Base-by-base conservation (phyloP, 495 filamentous ascomycete species). In the Rusavskia elegans region DNA sequence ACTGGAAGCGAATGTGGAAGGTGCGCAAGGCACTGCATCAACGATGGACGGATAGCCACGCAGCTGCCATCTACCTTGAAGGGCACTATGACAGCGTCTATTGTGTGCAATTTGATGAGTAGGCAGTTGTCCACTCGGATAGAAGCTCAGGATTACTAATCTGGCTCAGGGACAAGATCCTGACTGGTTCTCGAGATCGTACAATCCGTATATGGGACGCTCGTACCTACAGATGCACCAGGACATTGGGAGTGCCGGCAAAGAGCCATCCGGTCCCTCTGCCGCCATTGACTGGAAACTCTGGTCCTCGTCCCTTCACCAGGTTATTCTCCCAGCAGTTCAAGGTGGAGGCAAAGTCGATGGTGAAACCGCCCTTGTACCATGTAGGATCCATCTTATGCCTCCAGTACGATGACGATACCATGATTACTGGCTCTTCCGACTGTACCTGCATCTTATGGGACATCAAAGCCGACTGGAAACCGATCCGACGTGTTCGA, bases 31-130 rank as follows among this genome's bases (percentile, higher is more conserved):
- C 82, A 51, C 74, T 98, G 27, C 81, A 89, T 51, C 68, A 74
- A 46, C 80, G 83, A 45, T 98, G 92, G 92, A 78, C 77, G 55
- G 66, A 80, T 40, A 84, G 85, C 54, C 76, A 80, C 50, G 84
- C 85, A 23, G 82, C 80, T 40, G 81, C 86, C 0, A 83, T 93
- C 49, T 95, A 94, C 63, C 71, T 97, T 17, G 84, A 90, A 60
- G 92, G 93, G 1, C 92, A 98, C 60, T 77, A 77, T 11, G 92
- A 97, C 64, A 95, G 87, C 56, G 89, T 98, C 23, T 98, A 98
- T 67, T 97, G 92, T 64, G 80, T 90, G 38, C 92, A 97, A 63
- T 98, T 96, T 68, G 92, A 98, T 64, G 89, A 97, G 84, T 87
- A 78, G 54, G 83, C 68, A 48, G 9, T 38, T 50, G 11, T 41